These are phyloP conservation scores for Xylaria sp. DNA, from an alignment of 2,329 filamentous ascomycete species.

Conservation along the genomic window DNA sequence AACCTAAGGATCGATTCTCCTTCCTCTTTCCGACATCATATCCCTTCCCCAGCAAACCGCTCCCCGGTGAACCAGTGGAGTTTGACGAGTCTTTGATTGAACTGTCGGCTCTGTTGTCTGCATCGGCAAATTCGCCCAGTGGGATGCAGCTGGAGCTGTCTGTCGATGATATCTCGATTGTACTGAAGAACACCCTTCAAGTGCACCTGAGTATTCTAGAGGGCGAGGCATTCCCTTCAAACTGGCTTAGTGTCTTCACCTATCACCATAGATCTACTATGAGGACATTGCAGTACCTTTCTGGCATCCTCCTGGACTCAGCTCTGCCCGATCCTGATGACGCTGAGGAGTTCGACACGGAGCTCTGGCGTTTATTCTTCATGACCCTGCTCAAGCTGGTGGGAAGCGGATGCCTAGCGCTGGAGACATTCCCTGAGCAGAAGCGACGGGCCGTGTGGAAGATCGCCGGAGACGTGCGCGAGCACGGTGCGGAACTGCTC, in stretches of 20 bases:
- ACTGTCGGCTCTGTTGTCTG: slow-evolving; percentile 79
- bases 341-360: slow-evolving; percentile 85
- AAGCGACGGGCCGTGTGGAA: slow-evolving; percentile 97
- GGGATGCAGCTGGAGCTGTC: slow-evolving; percentile 71
- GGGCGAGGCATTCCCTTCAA: slow-evolving; percentile 81
- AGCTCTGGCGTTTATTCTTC: slow-evolving; percentile 92
- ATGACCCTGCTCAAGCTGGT: slow-evolving; percentile 83
- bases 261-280: slow-evolving; percentile 89
- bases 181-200: slow-evolving; percentile 73
- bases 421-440: slow-evolving; percentile 96
- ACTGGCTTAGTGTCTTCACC: slow-evolving; percentile 90
- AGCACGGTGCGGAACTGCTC: slow-evolving; percentile 81
- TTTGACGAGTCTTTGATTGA: slow-evolving; percentile 89
- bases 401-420: slow-evolving; percentile 77
- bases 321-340: slow-evolving; percentile 88
- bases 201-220: slow-evolving; percentile 85
- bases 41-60: slow-evolving; percentile 73
- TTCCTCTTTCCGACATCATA: slow-evolving; percentile 86
- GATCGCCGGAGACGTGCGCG: slow-evolving; percentile 92
- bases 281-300: slow-evolving; percentile 76
- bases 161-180: slow-evolving; percentile 66
- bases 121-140: slow-evolving; percentile 67
- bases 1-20: slow-evolving; percentile 64
- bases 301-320: slow-evolving; percentile 70
- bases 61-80: slow-evolving; percentile 48